Evolutionary conservation across 2,329 filamentous ascomycete species (phyloP), one percentile per base, ranked within the genome.

Genomic region (Pseudogymnoascus sp.): DNA sequence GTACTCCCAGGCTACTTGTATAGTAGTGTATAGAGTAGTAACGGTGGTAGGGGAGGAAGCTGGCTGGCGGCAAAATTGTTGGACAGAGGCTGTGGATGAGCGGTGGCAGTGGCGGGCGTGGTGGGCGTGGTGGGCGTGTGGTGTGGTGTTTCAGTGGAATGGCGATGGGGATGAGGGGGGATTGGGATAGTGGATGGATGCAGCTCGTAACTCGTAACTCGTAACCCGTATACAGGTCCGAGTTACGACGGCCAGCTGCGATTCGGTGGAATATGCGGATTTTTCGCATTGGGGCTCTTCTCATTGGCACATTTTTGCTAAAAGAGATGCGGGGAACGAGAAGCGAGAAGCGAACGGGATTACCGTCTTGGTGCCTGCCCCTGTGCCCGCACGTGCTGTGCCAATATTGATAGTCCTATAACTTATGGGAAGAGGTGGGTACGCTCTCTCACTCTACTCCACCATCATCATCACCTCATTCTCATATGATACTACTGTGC

Each of bases 101-200:
- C 22, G 22, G 22, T 25, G 22, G 22, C 22, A 2, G 22, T 25
- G 22, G 22, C 22, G 22, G 6, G 41, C 18, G 18, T n/a, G 39
- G 20, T 43, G 39, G 39, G 14, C 25, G 28, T 54, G 43, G 43
- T 33, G 22, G 39, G 39, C 20, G 43, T 54, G 8, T 11, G 16
- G 41, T 47, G 43, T 54, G 43, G 25, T 54, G 43, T 54, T 54
- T 54, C 43, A 54, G 43, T 54, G 43, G 43, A 33, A 54, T 54
- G 43, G 43, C 43, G 28, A 54, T 54, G 25, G 25, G 43, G 28
- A 54, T 54, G 43, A 54, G 43, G 43, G 25, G 43, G 43, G 25
- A 54, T 54, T 54, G 43, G 25, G 43, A 54, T 54, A 12, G 25
- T 54, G 43, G 43, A 33, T 18, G 43, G n/a, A 54, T 54, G 43